These are phyloP conservation scores for Candida palmyrensis DNA, from an alignment of 805 yeast genomes.

Conservation along the genomic window DNA sequence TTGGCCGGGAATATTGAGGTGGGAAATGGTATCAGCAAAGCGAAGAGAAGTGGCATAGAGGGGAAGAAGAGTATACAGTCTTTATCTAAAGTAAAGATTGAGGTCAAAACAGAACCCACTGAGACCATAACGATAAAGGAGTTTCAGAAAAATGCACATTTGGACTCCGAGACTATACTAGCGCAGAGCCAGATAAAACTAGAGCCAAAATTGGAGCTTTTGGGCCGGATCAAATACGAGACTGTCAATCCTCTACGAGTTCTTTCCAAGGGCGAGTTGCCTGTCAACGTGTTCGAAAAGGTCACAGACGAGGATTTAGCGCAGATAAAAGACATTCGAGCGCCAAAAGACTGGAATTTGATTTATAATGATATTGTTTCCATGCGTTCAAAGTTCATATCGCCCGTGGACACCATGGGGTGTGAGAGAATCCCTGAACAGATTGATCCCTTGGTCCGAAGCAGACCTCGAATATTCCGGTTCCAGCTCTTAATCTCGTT, in stretches of 20 bases:
- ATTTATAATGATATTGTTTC: constrained; percentile 56
- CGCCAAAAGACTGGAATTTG: constrained; percentile 45
- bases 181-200: neutral
- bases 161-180: too few species aligned
- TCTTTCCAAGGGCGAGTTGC: neutral
- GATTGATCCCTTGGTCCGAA: constrained; percentile 30
- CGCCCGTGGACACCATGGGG: constrained; percentile 90
- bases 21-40: neutral
- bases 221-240: too few species aligned
- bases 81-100: too few species aligned
- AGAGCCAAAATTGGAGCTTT: constrained; percentile 2
- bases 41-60: too few species aligned
- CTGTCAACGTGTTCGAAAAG: constrained; percentile 10
- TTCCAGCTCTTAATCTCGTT: constrained; percentile 74
- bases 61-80: too few species aligned
- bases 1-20: neutral
- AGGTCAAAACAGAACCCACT: too few species aligned
- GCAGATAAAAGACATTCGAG: neutral
- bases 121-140: too few species aligned
- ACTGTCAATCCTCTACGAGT: constrained; percentile 5
- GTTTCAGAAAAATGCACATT: too few species aligned
- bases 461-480: constrained; percentile 42
- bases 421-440: constrained; percentile 58
- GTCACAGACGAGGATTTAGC: constrained; percentile 4
- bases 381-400: constrained; percentile 60